Evolutionary conservation across 2,329 filamentous ascomycete genomes (phyloP).

Genomic region (Colletotrichum falcatum): DNA sequence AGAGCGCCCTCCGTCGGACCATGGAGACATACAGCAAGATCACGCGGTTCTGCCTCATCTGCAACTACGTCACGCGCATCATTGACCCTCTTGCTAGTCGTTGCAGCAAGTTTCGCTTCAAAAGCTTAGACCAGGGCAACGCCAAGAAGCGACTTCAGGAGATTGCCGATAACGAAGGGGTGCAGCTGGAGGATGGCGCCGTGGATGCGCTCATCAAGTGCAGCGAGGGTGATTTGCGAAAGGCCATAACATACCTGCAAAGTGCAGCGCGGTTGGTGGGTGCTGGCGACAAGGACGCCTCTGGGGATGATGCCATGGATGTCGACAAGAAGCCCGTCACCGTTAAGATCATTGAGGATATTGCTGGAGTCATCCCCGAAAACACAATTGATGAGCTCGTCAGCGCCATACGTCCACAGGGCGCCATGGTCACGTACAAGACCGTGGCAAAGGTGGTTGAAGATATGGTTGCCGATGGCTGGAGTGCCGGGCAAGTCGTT

Average conservation of each 20-base stretch:
- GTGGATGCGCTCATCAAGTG: conserved; percentile 86
- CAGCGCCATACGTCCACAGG: conserved; percentile 79
- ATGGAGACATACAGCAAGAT: conserved; percentile 99
- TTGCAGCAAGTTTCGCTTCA: conserved; percentile 98
- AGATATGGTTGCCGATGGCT: conserved; percentile 94
- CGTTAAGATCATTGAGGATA: conserved; percentile 87
- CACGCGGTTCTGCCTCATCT: conserved; percentile 96
- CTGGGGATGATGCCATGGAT: conserved; percentile 73
- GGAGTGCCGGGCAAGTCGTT: conserved; percentile 92
- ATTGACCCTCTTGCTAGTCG: conserved; percentile 94
- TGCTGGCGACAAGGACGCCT: conserved; percentile 63
- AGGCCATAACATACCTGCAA: conserved; percentile 96
- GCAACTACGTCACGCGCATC: conserved; percentile 98
- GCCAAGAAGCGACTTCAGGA: conserved; percentile 82
- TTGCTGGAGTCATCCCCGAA: conserved; percentile 92
- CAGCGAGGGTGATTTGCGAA: conserved; percentile 93
- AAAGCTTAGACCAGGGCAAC: conserved; percentile 89
- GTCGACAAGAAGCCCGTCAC: conserved; percentile 74
- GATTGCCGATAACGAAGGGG: conserved; percentile 84
- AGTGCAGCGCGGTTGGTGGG: conserved; percentile 91
- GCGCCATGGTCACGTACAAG: conserved; percentile 74
- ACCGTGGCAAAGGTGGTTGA: conserved; percentile 83
- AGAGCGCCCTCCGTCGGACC: conserved; percentile 89
- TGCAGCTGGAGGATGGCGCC: conserved; percentile 81
- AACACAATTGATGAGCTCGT: conserved; percentile 77